Conservation (phyloP, 2,329 filamentous ascomycete genomes). For the Colletotrichum sp. region DNA sequence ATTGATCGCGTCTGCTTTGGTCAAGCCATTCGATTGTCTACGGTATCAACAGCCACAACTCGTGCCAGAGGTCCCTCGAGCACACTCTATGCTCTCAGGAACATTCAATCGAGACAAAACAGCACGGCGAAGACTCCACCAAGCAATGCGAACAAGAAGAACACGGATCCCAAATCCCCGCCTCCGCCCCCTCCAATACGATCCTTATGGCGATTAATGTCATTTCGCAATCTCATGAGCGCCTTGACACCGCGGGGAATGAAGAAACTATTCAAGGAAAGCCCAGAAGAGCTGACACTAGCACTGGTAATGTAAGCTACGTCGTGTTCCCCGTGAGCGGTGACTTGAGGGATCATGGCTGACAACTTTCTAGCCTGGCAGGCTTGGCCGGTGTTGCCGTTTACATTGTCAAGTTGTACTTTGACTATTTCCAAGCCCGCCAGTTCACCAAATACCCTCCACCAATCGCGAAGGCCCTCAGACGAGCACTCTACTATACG, state of each 20-base stretch:
- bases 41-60: background rate
- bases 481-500: conserved; percentile 85
- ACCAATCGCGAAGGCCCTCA: conserved; percentile 76
- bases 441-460: conserved; percentile 68
- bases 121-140: background rate
- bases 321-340: background rate
- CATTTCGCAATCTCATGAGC: conserved; percentile 37
- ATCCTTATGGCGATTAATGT: conserved; percentile 35
- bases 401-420: conserved; percentile 52
- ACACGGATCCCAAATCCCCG: conserved; percentile 26
- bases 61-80: background rate
- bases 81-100: background rate
- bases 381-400: conserved; percentile 33
- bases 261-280: conserved; percentile 42
- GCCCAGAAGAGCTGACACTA: conserved; percentile 47
- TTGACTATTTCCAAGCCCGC: conserved; percentile 59
- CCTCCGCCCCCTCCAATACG: conserved; percentile 26
- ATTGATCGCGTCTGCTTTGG: background rate
- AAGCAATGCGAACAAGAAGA: conserved; percentile 15
- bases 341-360: conserved; percentile 13
- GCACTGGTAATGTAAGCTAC: conserved; percentile 45
- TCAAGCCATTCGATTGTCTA: background rate
- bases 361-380: conserved; percentile 36
- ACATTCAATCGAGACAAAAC: background rate
- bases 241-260: conserved; percentile 44